Base-by-base conservation (phyloP, 257 asterid species). In the Solanum piurae region DNA sequence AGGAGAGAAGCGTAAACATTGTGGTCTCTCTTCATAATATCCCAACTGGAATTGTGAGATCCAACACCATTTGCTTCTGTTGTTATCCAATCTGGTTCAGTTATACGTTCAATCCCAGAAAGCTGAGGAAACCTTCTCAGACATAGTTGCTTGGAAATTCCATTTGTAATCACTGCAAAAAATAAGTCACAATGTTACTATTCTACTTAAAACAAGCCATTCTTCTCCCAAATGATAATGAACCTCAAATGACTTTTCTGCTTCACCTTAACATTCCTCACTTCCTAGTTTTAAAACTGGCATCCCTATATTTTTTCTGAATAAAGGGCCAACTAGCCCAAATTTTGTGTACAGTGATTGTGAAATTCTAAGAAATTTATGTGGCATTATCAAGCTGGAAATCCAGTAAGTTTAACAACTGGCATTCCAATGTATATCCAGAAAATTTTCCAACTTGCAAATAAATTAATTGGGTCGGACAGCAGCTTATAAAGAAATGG, bases 151-250 rank as follows among this genome's bases (percentile, higher is more conserved):
- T 92, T 93, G 69, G 95, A 92, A 69, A 95, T 87, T 80, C 92
- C 92, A 89, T 90, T 93, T 60, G 88, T 46, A 86, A 95, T 88
- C 89, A 95, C 99, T 97, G 98, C 86, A 68, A 92, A 88, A 87
- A 42, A 66, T 36, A 80, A 80, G 16, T 42, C 62, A 79, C 27
- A 44, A 16, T 27, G 66, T 79, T 27, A 44, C 40, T 79, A 79
- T 5, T 79, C 14, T 42, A 77, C 33, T 36, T 9, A 2, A 44
- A 42, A 79, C 20, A 44, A 34, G 66, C 37, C 64, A 44, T 27
- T 44, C 85, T 79, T 79, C 64, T 14, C 85, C 85, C 85, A 80
- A 80, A 46, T 29, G 42, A 27, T 16, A 49, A 29, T 46, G 42
- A 80, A 46, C 68, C 40, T 29, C 85, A 46, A 80, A 46, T 18